phyloP scores from a whole-genome alignment of 495 filamentous ascomycete genomes.

The Penicillium lagena region DNA sequence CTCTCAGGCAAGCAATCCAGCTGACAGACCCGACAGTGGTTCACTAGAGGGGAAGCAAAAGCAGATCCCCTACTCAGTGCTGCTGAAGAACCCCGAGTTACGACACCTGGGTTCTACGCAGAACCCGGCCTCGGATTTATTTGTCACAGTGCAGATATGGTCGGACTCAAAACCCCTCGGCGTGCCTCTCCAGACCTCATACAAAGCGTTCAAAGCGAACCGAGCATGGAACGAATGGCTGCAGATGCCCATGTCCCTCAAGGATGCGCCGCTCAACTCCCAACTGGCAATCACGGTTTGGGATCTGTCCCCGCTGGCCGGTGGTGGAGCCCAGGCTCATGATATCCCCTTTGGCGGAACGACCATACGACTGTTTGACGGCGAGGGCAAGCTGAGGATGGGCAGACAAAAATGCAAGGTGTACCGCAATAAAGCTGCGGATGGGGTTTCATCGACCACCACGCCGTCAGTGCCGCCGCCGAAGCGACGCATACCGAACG shows the following conservation, averaged over 20 bases:
- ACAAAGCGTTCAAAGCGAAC: conserved; percentile 75
- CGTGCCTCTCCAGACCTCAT: conserved; percentile 84
- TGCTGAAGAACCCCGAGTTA: conserved; percentile 70
- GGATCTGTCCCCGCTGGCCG: conserved; percentile 79
- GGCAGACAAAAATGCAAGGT: conserved; percentile 88
- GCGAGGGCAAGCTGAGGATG: conserved; percentile 81
- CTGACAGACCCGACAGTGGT: conserved; percentile 47
- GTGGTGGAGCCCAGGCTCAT: conserved; percentile 58
- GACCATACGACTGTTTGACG: conserved; percentile 83
- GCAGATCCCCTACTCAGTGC: conserved; percentile 68
- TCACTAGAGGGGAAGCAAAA: conserved; percentile 82
- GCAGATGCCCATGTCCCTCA: conserved; percentile 73
- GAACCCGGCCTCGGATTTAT: conserved; percentile 75
- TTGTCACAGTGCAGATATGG: conserved; percentile 88
- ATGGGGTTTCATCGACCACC: conserved; percentile 73
- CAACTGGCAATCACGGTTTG: conserved; percentile 91
- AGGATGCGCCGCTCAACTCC: conserved; percentile 67
- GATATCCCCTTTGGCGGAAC: conserved; percentile 91
- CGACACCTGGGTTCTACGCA: conserved; percentile 78
- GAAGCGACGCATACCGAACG: conserved; percentile 43
- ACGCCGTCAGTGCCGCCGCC: conserved; percentile 61
- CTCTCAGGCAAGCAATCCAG: background rate
- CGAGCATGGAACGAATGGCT: conserved; percentile 97
- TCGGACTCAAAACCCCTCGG: conserved; percentile 93
- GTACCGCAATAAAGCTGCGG: conserved; percentile 74